Evolutionary conservation across 2,329 filamentous ascomycete species (phyloP).

Genomic region (Sclerotinia nivalis): DNA sequence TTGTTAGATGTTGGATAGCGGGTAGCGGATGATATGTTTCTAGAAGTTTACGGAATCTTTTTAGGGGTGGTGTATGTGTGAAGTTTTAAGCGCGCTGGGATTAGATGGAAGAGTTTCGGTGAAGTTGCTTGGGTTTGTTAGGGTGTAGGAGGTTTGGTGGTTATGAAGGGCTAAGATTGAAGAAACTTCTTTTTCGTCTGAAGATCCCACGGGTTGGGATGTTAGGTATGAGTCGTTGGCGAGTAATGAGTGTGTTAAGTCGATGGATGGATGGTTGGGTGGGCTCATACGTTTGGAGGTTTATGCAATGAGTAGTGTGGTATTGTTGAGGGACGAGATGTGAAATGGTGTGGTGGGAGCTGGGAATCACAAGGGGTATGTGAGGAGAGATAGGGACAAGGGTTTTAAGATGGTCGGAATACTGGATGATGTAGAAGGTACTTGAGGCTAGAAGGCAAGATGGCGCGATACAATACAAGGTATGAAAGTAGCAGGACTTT

Average conservation of each 20-base stretch:
- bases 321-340: background rate
- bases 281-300: background rate
- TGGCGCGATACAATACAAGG: background rate
- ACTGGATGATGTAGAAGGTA: background rate
- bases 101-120: too few relatives aligned
- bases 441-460: conserved; percentile 10
- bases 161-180: background rate
- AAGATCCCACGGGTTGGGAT: background rate
- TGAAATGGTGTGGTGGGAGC: background rate
- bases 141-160: background rate
- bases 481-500: background rate
- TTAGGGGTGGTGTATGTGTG: too few relatives aligned
- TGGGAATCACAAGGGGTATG: background rate
- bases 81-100: too few relatives aligned
- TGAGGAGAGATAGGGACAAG: conserved; percentile 35
- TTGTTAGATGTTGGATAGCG: too few relatives aligned
- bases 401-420: background rate
- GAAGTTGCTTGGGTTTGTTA: background rate
- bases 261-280: background rate
- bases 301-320: background rate
- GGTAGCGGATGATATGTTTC: too few relatives aligned
- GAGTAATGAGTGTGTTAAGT: background rate
- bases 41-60: too few relatives aligned
- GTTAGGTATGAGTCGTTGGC: background rate
- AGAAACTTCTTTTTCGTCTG: background rate